Evolutionary conservation across 106 monocot species (phyloP), one percentile per base, ranked within the genome.

Genomic region (Posidonia australis): DNA sequence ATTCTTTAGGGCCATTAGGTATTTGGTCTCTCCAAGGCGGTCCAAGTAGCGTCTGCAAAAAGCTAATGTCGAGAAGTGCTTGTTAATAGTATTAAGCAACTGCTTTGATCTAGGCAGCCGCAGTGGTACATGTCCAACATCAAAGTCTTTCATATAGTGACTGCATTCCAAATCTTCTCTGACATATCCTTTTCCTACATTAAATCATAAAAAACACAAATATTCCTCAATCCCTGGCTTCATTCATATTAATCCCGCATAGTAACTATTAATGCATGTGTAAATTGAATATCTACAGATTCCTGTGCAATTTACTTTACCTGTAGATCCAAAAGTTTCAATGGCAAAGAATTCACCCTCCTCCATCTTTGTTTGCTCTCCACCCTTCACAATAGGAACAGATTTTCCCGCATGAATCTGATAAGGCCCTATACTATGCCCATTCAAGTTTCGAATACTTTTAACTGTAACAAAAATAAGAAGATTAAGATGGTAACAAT

Each of bases 371-470:
- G 86, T 96, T 65, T 96, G 94, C 55, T 96, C 90, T 31, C 94
- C 94, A 47, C 94, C 94, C 77, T 96, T 96, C 7, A 96, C 94
- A 54, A 90, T 90, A 42, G 94, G 94, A 74, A 96, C 94, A 36
- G 94, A 96, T 65, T 96, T 96, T 58, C 94, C 90, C 66, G 86
- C 90, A 82, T 96, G 94, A 60, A 96, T 96, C 76, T 96, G 94
- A 62, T 96, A 96, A 36, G 94, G 94, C 29, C 94, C 94, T 55
- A 96, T 96, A 67, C 94, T 90, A 64, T 96, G 94, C 43, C 94
- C 94, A 78, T 96, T 96, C 82, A 96, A 76, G 58, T 96, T 96
- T 36, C 90, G 70, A 11, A 96, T 61, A 77, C 94, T 96, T 90
- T 90, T 96, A 55, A 96, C 94, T 96, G 77, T 51, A 69, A 48